Evolutionary conservation across 1,284 basidiomycete species (phyloP), one percentile per base, ranked within the genome.

Genomic region (Tetrapyrgos nigripes): DNA sequence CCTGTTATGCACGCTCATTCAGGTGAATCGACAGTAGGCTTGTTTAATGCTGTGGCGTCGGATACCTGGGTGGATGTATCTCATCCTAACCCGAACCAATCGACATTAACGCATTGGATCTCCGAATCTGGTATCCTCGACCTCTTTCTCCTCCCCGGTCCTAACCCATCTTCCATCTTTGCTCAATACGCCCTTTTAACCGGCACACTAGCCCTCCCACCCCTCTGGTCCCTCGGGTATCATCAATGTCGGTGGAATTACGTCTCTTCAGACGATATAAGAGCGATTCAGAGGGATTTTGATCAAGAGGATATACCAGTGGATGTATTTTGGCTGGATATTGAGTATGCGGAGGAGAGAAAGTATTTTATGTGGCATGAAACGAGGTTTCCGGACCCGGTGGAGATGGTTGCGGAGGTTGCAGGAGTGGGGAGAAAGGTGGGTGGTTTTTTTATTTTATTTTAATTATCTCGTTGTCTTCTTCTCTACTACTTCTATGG

Each of bases 161-260:
- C 96, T 0, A 88, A 87, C 0, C 37, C 94, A 1, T 76, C 83
- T 10, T 88, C 90, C 8, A 83, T 98, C 46, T 96, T 98, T 74
- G 83, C 83, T 50, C 94, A 97, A 70, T 98, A 96, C 72, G 85
- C 94, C 0, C 73, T 80, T 23, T 82, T 98, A 33, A 97, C 96
- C 0, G 97, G 97, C 2, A 87, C 91, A 0, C 88, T 93, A 0
- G 88, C 90, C 1, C 80, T 99, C 17, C 97, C 97, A 0, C 91
- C 95, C 3, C 86, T 93, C 50, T 98, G 95, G 86, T 87, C 94
- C 27, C 83, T 98, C 53, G 97, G 90, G 0, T 97, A 99, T 72
- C 97, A 99, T 75, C 97, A 99, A 73, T 98, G 96, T 74, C 83
- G 97, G 47, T 99, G 97, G 97, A 99, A 99, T 76, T 99, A 99